These are phyloP conservation scores for Diplotaxis tenuifolia DNA, from an alignment of 345 rosid genomes.

Conservation along the genomic window DNA sequence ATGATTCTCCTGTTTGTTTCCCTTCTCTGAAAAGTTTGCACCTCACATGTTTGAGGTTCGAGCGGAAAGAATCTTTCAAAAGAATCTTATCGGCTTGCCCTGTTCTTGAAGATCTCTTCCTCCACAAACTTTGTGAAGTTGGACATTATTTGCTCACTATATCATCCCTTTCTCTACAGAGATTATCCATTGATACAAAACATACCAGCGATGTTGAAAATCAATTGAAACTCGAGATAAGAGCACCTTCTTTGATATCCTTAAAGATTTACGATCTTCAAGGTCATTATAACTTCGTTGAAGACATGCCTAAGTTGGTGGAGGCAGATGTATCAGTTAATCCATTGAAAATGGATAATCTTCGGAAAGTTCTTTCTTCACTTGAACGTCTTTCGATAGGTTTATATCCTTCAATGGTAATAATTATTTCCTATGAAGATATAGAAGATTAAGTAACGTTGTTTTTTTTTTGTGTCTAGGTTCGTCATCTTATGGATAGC, in stretches of 20 bases:
- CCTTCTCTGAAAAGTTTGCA: neutral
- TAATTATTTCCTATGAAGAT: too few species aligned
- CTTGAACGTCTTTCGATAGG: neutral
- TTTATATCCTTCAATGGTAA: too few species aligned
- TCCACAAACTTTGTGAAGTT: neutral
- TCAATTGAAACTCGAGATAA: neutral
- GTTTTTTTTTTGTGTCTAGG: too few species aligned
- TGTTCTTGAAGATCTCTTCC: too few species aligned
- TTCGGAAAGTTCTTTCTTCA: too few species aligned
- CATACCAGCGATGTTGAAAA: rapidly evolving
- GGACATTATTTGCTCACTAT: neutral
- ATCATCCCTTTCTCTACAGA: slow-evolving; percentile 19
- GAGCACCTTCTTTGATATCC: slow-evolving; percentile 9
- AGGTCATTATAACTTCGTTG: neutral
- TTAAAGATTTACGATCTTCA: neutral
- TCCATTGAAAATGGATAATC: too few species aligned
- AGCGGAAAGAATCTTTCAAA: neutral
- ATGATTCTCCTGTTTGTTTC: slow-evolving; percentile 18
- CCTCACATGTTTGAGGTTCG: neutral
- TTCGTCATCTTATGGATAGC: too few species aligned
- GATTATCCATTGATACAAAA: neutral
- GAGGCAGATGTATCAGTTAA: too few species aligned
- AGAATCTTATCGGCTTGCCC: too few species aligned
- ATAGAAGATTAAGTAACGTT: too few species aligned
- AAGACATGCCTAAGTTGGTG: slow-evolving; percentile 11